Conservation (phyloP, 2,329 filamentous ascomycete genomes). For the Botrytis sinoallii region DNA sequence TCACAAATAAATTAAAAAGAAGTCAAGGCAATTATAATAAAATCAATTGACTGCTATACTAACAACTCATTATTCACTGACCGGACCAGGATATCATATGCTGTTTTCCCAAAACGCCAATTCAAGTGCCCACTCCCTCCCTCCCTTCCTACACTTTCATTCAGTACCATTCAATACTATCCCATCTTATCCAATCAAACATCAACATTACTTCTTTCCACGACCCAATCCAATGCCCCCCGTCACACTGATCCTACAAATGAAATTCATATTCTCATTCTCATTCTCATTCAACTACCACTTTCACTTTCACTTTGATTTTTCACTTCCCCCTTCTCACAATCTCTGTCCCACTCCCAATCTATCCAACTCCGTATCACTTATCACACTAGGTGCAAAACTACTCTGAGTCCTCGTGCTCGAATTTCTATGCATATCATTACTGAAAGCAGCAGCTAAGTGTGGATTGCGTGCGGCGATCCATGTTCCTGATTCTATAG, state of each 20-base stretch:
- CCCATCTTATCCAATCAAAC: conserved; percentile 36
- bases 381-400: conserved; percentile 27
- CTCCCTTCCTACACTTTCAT: conserved; percentile 29
- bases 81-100: conserved; percentile 33
- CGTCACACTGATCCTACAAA: not conserved
- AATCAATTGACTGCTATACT: not conserved
- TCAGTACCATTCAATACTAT: conserved; percentile 28
- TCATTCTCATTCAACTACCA: not conserved
- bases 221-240: conserved; percentile 20
- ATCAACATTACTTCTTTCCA: conserved; percentile 26
- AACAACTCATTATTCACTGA: not conserved
- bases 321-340: not conserved
- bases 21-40: not conserved
- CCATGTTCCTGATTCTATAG: not conserved
- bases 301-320: not conserved
- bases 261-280: conserved; percentile 2
- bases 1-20: not conserved
- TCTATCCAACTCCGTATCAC: conserved; percentile 30
- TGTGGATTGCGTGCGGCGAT: conserved; percentile 2
- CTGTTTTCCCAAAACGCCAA: conserved; percentile 44
- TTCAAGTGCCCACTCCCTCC: conserved; percentile 39
- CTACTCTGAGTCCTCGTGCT: conserved; percentile 28
- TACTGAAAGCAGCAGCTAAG: not conserved
- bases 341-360: conserved; percentile 26
- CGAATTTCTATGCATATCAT: conserved; percentile 20